Conservation (phyloP, 768 basidiomycete species). For the Mycena leptocephala region DNA sequence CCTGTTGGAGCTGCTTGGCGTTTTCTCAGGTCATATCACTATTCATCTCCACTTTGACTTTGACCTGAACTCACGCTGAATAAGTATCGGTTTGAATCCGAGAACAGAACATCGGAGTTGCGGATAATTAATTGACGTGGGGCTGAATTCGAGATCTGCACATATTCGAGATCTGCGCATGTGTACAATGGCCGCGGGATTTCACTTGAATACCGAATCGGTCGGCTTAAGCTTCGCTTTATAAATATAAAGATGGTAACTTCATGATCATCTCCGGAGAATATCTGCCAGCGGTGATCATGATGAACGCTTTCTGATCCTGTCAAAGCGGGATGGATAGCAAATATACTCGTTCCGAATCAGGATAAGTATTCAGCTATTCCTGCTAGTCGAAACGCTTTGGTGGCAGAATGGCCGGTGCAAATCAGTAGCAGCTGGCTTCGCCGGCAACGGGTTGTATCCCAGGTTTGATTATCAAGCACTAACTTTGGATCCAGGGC, state of each 20-base stretch:
- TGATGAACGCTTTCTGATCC: background rate
- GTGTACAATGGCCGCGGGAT: background rate
- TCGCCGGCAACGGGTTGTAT: background rate
- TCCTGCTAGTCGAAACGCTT: background rate
- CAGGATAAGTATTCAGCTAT: background rate
- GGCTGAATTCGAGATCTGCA: background rate
- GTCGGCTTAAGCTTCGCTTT: slow-evolving; percentile 3
- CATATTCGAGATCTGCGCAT: background rate
- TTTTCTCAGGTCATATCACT: too few species aligned
- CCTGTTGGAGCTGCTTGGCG: too few species aligned
- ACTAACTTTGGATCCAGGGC: background rate
- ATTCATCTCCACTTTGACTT: too few species aligned
- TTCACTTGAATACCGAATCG: background rate
- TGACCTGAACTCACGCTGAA: too few species aligned
- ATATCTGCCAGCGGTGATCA: slow-evolving; percentile 4
- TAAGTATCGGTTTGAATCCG: background rate
- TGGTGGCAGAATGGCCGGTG: background rate
- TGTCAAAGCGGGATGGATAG: background rate
- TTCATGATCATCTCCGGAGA: background rate
- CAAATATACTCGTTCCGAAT: background rate
- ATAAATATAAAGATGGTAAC: slow-evolving; percentile 5
- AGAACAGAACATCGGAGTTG: background rate
- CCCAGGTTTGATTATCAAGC: background rate
- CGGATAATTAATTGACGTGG: slow-evolving; percentile 3
- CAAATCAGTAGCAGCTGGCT: background rate